phyloP scores from a whole-genome alignment of 2,329 filamentous ascomycete genomes.

The Neocucurbitaria cava region DNA sequence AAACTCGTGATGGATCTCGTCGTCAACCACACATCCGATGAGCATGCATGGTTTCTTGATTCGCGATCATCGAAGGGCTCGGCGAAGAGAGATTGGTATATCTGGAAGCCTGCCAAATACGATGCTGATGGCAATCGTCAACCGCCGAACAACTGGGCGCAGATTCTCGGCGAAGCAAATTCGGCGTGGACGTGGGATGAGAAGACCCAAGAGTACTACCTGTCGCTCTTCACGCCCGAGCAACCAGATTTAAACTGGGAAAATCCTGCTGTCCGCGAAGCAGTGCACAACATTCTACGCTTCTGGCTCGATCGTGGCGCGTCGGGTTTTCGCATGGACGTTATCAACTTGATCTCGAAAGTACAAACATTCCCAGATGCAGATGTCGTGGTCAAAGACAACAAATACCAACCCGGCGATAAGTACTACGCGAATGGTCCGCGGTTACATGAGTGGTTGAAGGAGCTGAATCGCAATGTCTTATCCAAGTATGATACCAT shows the following conservation, averaged over 20 bases:
- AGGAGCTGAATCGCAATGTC: constrained; percentile 68
- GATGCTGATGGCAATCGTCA: constrained; percentile 65
- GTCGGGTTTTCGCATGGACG: constrained; percentile 53
- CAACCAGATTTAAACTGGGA: constrained; percentile 89
- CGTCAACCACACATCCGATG: constrained; percentile 50
- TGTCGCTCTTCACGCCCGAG: constrained; percentile 75
- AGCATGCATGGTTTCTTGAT: constrained; percentile 65
- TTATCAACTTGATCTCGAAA: constrained; percentile 49
- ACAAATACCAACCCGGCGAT: constrained; percentile 50
- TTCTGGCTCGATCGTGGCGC: constrained; percentile 82
- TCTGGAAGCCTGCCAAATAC: constrained; percentile 58
- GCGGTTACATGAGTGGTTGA: constrained; percentile 71
- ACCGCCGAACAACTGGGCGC: constrained; percentile 77
- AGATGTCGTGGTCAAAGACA: constrained; percentile 35
- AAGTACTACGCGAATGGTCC: constrained; percentile 72
- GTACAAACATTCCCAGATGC: constrained; percentile 41
- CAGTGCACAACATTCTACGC: constrained; percentile 74
- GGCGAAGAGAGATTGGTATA: constrained; percentile 62
- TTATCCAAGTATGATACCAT: constrained; percentile 68
- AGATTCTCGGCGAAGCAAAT: constrained; percentile 63
- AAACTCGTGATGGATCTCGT: constrained; percentile 52
- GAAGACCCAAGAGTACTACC: constrained; percentile 74
- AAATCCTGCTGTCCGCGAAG: constrained; percentile 68
- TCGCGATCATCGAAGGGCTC: constrained; percentile 57
- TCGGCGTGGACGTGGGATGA: constrained; percentile 76